A percentile compares a stretch with the other conserved stretches of the same genome.
These are phyloP conservation scores for Neonectria coccinea DNA, from an alignment of 2,329 filamentous ascomycete species.

Conservation along the genomic window DNA sequence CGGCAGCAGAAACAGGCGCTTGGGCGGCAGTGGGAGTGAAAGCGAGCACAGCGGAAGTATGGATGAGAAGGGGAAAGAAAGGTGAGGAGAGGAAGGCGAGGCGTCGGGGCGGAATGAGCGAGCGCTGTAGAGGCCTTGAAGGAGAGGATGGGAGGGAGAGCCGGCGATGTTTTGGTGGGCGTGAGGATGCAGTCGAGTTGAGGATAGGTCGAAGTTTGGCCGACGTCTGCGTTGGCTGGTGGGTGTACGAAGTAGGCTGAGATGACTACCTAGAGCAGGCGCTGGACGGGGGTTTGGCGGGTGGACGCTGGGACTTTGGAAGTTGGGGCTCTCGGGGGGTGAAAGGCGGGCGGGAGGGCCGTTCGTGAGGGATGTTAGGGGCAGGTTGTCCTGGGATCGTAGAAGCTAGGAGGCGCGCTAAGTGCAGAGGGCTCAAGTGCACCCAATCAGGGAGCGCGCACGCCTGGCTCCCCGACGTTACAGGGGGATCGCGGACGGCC, in stretches of 20 bases:
- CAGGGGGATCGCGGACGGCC: constrained; percentile 43
- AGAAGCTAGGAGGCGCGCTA: constrained; percentile 40
- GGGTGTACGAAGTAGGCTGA: constrained; percentile 2
- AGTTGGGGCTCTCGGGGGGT: constrained; percentile 37
- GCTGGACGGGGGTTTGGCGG: constrained; percentile 29
- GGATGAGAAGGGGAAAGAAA: not conserved
- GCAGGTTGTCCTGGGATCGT: constrained; percentile 45
- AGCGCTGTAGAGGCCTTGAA: constrained; percentile 4
- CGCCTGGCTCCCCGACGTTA: constrained; percentile 30
- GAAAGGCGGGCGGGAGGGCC: constrained; percentile 39
- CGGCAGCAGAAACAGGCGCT: constrained; percentile 23
- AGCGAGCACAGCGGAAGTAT: constrained; percentile 8
- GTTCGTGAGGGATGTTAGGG: constrained; percentile 44
- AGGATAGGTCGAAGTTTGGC: constrained; percentile 38
- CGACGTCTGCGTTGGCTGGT: constrained; percentile 24
- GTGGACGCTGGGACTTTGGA: constrained; percentile 14
- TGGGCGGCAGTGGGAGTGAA: constrained; percentile 31
- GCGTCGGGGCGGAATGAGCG: constrained; percentile 2
- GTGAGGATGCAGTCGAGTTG: constrained; percentile 19
- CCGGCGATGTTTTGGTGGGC: constrained; percentile 27
- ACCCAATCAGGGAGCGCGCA: constrained; percentile 40
- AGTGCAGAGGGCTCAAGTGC: constrained; percentile 11
- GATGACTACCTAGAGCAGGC: constrained; percentile 15
- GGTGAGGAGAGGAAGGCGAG: not conserved
- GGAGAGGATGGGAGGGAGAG: constrained; percentile 23